Percentiles rank a stretch among this genome's conserved stretches.
These are phyloP conservation scores for Gossypium armourianum DNA, from an alignment of 441 rosid species.

Conservation along the genomic window DNA sequence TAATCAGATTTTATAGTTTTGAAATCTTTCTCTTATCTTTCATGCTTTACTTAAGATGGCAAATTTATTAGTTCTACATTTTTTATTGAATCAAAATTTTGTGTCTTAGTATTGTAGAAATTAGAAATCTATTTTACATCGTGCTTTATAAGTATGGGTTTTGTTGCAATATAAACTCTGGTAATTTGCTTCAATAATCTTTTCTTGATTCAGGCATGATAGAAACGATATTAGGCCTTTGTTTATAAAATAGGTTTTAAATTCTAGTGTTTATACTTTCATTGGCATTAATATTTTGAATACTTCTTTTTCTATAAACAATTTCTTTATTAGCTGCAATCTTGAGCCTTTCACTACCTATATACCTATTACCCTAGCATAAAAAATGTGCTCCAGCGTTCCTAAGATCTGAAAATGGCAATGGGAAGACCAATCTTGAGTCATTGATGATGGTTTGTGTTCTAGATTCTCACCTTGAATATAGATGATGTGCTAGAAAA, in stretches of 20 bases:
- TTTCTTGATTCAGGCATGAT: conserved; percentile 1
- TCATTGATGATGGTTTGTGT: neutral
- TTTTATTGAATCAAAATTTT: neutral
- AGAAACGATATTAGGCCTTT: conserved; percentile 2
- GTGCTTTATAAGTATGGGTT: neutral
- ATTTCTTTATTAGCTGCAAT: neutral
- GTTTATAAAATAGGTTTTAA: neutral
- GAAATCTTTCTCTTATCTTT: neutral
- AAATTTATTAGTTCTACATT: neutral
- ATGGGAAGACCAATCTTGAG: neutral
- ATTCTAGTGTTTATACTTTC: neutral
- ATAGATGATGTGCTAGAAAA: no score
- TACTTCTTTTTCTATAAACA: neutral
- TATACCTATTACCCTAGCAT: neutral
- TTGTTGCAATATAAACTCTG: neutral
- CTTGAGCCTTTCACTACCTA: neutral
- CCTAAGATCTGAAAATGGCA: neutral
- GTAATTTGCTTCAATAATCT: neutral
- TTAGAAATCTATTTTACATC: neutral
- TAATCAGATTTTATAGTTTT: neutral
- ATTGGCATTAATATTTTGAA: neutral
- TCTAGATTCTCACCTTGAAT: neutral
- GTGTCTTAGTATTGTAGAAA: neutral
- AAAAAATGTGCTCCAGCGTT: neutral
- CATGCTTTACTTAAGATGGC: conserved; percentile 2